Evolutionary conservation across 257 asterid species (phyloP).

Genomic region (Nicotiana benthamiana): DNA sequence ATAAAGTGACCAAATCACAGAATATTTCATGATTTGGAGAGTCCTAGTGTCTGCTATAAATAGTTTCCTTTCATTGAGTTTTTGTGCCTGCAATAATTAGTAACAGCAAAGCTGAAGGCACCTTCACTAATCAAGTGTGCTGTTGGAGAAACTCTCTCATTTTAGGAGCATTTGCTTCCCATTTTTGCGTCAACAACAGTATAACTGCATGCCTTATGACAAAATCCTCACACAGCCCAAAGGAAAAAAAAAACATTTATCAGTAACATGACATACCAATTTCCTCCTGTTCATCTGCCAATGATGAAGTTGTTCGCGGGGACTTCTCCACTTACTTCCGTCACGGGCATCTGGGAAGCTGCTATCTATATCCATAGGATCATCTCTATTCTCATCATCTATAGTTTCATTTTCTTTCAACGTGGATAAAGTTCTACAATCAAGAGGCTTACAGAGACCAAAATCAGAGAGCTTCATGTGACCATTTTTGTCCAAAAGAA

Average conservation of each 20-base stretch:
- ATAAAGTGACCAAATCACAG: too few species aligned
- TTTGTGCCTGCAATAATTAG: too few species aligned
- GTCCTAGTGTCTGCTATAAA: too few species aligned
- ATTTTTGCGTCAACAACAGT: background rate
- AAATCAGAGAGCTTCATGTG: conserved; percentile 97
- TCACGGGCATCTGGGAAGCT: conserved; percentile 34
- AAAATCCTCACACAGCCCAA: background rate
- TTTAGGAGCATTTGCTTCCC: background rate
- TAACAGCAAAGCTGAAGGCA: too few species aligned
- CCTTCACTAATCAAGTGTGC: background rate
- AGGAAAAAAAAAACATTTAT: background rate
- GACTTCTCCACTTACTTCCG: conserved; percentile 41
- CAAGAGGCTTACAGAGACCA: conserved; percentile 99
- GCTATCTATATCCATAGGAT: conserved; percentile 44
- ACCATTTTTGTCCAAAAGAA: conserved; percentile 86
- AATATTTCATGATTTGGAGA: too few species aligned
- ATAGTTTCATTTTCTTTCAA: conserved; percentile 44
- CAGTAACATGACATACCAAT: conserved; percentile 31
- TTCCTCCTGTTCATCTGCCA: conserved; percentile 63
- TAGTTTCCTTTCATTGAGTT: too few species aligned
- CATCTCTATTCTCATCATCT: conserved; percentile 44
- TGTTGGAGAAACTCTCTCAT: background rate
- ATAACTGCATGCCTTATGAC: background rate
- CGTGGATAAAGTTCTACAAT: conserved; percentile 47
- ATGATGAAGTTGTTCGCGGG: conserved; percentile 50